These are phyloP conservation scores for Xanthoceras sorbifolium DNA, from an alignment of 345 rosid genomes.

Conservation along the genomic window DNA sequence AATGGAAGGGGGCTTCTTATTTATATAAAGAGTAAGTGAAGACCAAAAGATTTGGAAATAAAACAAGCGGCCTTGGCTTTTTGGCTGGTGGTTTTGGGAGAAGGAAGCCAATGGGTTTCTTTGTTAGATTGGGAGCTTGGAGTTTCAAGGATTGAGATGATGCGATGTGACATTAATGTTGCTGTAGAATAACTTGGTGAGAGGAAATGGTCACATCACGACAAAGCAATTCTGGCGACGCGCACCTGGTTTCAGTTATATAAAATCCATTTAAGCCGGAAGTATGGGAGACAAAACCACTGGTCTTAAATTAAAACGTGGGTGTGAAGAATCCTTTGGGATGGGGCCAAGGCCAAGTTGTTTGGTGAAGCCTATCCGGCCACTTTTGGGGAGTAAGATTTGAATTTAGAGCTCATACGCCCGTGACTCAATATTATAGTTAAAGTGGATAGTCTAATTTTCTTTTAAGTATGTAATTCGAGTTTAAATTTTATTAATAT, in stretches of 20 bases:
- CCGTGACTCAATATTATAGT: no score
- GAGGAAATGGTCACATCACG: neutral
- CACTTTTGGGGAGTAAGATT: no score
- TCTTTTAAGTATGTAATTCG: no score
- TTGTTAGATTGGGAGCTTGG: neutral
- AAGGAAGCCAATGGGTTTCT: neutral
- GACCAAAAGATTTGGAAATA: neutral
- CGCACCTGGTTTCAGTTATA: neutral
- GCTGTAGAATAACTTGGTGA: no score
- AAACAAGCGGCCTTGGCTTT: no score
- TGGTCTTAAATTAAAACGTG: neutral
- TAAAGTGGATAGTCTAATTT: no score
- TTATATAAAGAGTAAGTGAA: neutral
- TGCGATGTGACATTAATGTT: neutral
- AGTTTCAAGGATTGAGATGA: neutral
- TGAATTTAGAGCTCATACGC: no score
- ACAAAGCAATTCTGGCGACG: neutral
- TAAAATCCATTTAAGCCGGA: neutral
- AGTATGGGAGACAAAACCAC: neutral
- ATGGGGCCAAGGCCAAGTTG: neutral
- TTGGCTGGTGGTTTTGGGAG: no score
- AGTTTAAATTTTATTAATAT: no score
- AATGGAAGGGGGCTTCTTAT: neutral
- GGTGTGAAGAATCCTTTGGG: neutral
- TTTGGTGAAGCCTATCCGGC: neutral